Evolutionary conservation across 2,329 filamentous ascomycete genomes (phyloP).

Genomic region (Ceratocystiopsis brevicomis): DNA sequence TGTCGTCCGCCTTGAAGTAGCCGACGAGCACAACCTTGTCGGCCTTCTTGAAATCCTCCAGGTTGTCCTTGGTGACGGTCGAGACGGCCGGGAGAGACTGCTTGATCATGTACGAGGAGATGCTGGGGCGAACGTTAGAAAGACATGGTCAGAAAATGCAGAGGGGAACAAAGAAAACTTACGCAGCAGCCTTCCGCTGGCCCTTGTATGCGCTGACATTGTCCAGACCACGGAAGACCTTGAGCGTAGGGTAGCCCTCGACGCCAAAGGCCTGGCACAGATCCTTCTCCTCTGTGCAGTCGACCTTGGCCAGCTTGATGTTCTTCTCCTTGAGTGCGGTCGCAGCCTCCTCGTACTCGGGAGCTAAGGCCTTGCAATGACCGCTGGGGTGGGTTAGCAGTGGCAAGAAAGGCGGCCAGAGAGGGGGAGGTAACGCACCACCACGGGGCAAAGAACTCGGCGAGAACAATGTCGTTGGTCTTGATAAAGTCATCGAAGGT

Average conservation of each 20-base stretch:
- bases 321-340: slow-evolving; percentile 74
- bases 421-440: slow-evolving; percentile 32
- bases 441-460: slow-evolving; percentile 40
- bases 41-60: slow-evolving; percentile 92
- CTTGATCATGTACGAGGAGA: slow-evolving; percentile 88
- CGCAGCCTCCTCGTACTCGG: slow-evolving; percentile 76
- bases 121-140: slow-evolving; percentile 21
- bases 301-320: slow-evolving; percentile 69
- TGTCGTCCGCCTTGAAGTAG: slow-evolving; percentile 65
- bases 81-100: slow-evolving; percentile 90
- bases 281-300: slow-evolving; percentile 87
- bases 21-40: slow-evolving; percentile 92
- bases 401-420: background rate
- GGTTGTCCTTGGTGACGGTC: slow-evolving; percentile 55
- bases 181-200: slow-evolving; percentile 69
- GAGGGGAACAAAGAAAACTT: slow-evolving; percentile 16
- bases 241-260: slow-evolving; percentile 95
- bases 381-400: slow-evolving; percentile 37
- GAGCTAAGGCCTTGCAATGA: slow-evolving; percentile 95
- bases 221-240: slow-evolving; percentile 88
- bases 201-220: slow-evolving; percentile 69
- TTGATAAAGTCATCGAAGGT: slow-evolving; percentile 76
- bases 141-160: background rate
- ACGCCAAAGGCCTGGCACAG: slow-evolving; percentile 82
- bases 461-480: slow-evolving; percentile 72